A percentile compares a stretch with the other conserved stretches of the same genome.
Conservation (phyloP, 768 basidiomycete genomes). For the Steccherinum ochraceum region DNA sequence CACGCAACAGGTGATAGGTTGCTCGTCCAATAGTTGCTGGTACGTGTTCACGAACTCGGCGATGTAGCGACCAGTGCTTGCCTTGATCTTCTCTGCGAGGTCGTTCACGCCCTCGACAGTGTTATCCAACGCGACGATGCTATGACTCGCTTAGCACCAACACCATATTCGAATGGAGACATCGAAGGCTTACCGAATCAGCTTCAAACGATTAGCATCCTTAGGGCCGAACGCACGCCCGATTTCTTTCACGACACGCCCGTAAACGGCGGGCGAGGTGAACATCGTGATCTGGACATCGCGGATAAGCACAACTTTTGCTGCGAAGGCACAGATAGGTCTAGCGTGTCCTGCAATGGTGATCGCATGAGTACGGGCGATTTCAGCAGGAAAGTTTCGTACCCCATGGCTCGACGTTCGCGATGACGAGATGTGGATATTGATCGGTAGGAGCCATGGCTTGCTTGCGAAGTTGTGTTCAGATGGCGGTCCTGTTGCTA, state of each 20-base stretch:
- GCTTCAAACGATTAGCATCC: not conserved
- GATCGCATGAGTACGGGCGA: too few relatives aligned
- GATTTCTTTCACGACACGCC: slow-evolving; percentile 1
- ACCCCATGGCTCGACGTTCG: not conserved
- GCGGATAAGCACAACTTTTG: not conserved
- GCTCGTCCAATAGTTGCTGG: not conserved
- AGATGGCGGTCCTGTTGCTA: too few relatives aligned
- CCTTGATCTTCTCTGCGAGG: not conserved
- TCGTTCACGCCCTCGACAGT: not conserved
- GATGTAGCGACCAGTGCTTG: not conserved
- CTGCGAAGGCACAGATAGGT: slow-evolving; percentile 3
- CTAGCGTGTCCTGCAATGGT: slow-evolving; percentile 1
- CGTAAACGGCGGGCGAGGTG: not conserved
- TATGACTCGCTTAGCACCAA: too few relatives aligned
- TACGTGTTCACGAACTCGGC: not conserved
- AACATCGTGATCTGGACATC: slow-evolving; percentile 1
- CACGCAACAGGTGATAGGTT: not conserved
- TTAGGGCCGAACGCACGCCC: not conserved
- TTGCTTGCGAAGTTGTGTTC: too few relatives aligned
- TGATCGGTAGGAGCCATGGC: not conserved
- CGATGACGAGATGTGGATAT: not conserved
- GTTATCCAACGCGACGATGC: not conserved
- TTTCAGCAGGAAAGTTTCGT: too few relatives aligned
- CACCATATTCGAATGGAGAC: too few relatives aligned
- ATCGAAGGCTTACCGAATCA: slow-evolving; percentile 2